A percentile compares a stretch with the other conserved stretches of the same genome.
Evolutionary conservation across 1,139 yeast species (phyloP).

Genomic region (Lodderomyces parapsilosis): DNA sequence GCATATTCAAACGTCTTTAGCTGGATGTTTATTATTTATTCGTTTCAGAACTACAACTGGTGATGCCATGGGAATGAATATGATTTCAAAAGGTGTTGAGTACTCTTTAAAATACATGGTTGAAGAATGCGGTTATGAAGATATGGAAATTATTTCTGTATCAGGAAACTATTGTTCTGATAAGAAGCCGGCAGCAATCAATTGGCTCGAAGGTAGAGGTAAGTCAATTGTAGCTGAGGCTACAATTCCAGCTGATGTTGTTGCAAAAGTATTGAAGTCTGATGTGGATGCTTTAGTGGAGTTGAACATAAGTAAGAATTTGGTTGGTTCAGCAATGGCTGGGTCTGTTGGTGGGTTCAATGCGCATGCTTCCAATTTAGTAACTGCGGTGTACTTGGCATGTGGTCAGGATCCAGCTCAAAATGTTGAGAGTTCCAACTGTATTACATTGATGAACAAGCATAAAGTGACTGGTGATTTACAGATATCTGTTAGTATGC

Average conservation of each 20-base stretch:
- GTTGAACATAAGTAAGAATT: conserved; percentile 81
- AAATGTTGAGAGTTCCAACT: conserved; percentile 94
- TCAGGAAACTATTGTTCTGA: conserved; percentile 98
- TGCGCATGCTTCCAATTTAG: conserved; percentile 96
- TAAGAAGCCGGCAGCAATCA: conserved; percentile 95
- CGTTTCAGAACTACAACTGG: conserved; percentile 97
- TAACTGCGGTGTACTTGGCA: conserved; percentile 90
- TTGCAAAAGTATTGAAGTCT: conserved; percentile 78
- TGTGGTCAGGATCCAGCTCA: conserved; percentile 99
- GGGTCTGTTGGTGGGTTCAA: conserved; percentile 98
- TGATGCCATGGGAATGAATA: conserved; percentile 99
- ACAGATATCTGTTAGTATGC: conserved; percentile 94
- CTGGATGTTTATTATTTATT: conserved; percentile 87
- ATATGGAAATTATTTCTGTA: conserved; percentile 88
- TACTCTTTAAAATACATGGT: conserved; percentile 79
- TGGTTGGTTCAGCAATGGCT: conserved; percentile 97
- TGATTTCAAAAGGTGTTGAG: conserved; percentile 99
- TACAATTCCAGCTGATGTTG: conserved; percentile 77
- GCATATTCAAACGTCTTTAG: conserved; percentile 87
- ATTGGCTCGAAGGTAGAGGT: conserved; percentile 99
- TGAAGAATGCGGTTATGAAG: conserved; percentile 87
- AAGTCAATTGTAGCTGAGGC: conserved; percentile 99
- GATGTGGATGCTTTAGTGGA: conserved; percentile 92
- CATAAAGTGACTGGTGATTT: conserved; percentile 73
- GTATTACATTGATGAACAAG: conserved; percentile 86